A percentile compares a stretch with the other conserved stretches of the same genome.
Conservation (phyloP, 345 rosid species). For the Leavenworthia alabamica region DNA sequence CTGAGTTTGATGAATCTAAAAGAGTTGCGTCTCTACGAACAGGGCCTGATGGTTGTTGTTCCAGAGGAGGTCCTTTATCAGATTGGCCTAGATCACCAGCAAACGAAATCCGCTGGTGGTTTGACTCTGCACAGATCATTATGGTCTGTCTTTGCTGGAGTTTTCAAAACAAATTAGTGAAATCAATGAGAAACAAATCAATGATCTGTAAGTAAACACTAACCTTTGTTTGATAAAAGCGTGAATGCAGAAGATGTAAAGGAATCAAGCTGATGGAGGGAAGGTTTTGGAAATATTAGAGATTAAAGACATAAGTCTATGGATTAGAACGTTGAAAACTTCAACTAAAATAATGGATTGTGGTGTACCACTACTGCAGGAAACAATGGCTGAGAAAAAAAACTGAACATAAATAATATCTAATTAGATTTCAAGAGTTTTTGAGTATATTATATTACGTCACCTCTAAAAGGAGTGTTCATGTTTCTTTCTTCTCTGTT, state of each 20-base stretch:
- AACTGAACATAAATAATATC: background rate
- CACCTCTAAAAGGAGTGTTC: slow-evolving; percentile 2
- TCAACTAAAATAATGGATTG: slow-evolving; percentile 27
- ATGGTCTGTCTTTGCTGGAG: background rate
- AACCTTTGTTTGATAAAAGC: background rate
- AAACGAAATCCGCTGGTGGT: slow-evolving; percentile 51
- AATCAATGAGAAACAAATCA: slow-evolving; percentile 11
- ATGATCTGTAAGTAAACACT: background rate
- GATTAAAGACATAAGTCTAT: slow-evolving; percentile 10
- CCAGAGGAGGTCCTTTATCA: slow-evolving; percentile 16
- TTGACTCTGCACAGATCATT: slow-evolving; percentile 51
- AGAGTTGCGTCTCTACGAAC: slow-evolving; percentile 40
- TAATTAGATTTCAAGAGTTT: slow-evolving; percentile 18
- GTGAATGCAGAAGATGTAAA: background rate
- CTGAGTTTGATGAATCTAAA: slow-evolving; percentile 46
- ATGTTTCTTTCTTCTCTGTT: background rate
- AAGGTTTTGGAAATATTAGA: slow-evolving; percentile 6
- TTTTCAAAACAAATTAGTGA: slow-evolving; percentile 4
- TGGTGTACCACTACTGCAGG: slow-evolving; percentile 29
- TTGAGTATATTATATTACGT: slow-evolving; percentile 10
- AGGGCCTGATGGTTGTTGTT: slow-evolving; percentile 7
- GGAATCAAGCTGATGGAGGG: background rate
- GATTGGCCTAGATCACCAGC: slow-evolving; percentile 47
- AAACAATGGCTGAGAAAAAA: slow-evolving; percentile 3
- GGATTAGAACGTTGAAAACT: slow-evolving; percentile 22